phyloP scores from a whole-genome alignment of 2,329 filamentous ascomycete species.

The Calonectria montana region DNA sequence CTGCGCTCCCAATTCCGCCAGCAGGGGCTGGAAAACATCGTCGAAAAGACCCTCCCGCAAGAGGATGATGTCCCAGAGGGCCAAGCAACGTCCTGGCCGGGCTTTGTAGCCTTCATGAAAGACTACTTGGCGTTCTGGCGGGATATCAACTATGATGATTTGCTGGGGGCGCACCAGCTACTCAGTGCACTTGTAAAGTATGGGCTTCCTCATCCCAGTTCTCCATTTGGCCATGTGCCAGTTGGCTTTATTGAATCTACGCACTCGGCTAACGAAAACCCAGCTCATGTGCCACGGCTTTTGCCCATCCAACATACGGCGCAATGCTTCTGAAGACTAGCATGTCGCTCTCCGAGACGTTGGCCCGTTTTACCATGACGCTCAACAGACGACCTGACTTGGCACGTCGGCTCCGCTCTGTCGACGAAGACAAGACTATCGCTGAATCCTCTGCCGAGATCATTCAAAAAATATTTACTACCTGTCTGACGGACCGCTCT shows the following conservation, averaged over 20 bases:
- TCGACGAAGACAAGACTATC: constrained; percentile 77
- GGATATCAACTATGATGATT: constrained; percentile 80
- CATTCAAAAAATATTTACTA: constrained; percentile 90
- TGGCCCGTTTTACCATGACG: constrained; percentile 85
- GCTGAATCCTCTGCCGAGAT: constrained; percentile 90
- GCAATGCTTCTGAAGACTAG: constrained; percentile 85
- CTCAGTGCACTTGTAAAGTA: constrained; percentile 82
- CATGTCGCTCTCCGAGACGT: constrained; percentile 82
- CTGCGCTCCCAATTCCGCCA: constrained; percentile 67
- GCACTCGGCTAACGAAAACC: constrained; percentile 11
- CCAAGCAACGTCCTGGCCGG: constrained; percentile 76
- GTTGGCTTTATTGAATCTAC: not conserved
- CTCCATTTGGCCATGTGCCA: not conserved
- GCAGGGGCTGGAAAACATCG: constrained; percentile 69
- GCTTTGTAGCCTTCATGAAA: constrained; percentile 82
- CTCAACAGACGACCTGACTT: constrained; percentile 85
- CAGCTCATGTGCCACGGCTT: constrained; percentile 85
- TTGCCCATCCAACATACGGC: constrained; percentile 83
- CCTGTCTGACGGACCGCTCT: constrained; percentile 85
- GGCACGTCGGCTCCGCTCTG: constrained; percentile 71
- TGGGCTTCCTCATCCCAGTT: constrained; percentile 47
- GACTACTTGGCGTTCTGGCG: constrained; percentile 85
- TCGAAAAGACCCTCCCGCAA: constrained; percentile 73
- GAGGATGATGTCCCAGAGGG: constrained; percentile 73
- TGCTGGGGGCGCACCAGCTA: constrained; percentile 79